Evolutionary conservation across 2,329 filamentous ascomycete species (phyloP).

Genomic region (Microdochium trichocladiopsis): DNA sequence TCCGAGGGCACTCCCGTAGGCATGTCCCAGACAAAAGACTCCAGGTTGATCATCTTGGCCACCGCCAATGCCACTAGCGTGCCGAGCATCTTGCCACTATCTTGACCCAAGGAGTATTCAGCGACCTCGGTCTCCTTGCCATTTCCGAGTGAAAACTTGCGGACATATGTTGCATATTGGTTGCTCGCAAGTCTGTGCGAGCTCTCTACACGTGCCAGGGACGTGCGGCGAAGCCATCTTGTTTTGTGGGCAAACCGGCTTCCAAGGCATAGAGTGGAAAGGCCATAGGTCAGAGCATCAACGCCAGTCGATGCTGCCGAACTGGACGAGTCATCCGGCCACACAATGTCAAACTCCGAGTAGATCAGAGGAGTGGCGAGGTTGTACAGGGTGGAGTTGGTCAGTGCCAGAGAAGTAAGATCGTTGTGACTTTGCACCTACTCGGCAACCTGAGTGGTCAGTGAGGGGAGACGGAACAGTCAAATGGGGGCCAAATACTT

Average conservation of each 20-base stretch:
- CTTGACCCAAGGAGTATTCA: constrained; percentile 76
- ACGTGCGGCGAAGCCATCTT: constrained; percentile 22
- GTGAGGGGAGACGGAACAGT: neutral
- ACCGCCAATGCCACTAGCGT: constrained; percentile 73
- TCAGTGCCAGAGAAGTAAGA: constrained; percentile 68
- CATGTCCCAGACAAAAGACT: constrained; percentile 86
- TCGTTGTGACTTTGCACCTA: constrained; percentile 78
- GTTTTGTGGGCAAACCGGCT: constrained; percentile 33
- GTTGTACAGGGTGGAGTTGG: constrained; percentile 69
- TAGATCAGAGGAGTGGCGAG: constrained; percentile 76
- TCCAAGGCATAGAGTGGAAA: constrained; percentile 73
- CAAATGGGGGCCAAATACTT: constrained; percentile 12
- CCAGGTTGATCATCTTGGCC: constrained; percentile 74
- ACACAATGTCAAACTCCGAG: constrained; percentile 80
- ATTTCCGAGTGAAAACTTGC: constrained; percentile 81
- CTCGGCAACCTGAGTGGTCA: neutral
- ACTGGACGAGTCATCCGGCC: constrained; percentile 65
- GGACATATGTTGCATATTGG: constrained; percentile 70
- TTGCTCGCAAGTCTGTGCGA: constrained; percentile 36
- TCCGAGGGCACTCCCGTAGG: constrained; percentile 76
- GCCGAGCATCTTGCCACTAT: constrained; percentile 83
- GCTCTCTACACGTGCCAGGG: constrained; percentile 7
- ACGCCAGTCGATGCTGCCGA: constrained; percentile 64
- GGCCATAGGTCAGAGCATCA: constrained; percentile 75
- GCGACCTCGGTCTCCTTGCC: constrained; percentile 71